Evolutionary conservation across 345 rosid genomes (phyloP).

Genomic region (Murraya koenigii): DNA sequence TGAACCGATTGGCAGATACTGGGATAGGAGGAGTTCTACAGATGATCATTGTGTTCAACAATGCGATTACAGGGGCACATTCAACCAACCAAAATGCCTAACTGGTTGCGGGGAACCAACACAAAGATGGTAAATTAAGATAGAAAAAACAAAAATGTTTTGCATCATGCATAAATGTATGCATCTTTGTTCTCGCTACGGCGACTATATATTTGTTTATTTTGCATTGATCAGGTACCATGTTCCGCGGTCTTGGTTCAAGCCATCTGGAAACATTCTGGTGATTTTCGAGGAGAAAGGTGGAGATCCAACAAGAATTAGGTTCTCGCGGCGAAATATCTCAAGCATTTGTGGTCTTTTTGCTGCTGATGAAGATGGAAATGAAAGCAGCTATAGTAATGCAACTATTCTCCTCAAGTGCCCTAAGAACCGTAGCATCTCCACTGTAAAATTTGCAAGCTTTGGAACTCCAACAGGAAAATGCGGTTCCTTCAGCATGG

Average conservation of each 20-base stretch:
- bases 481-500: conserved; percentile 46
- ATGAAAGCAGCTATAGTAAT: conserved; percentile 8
- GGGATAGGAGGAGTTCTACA: conserved; percentile 52
- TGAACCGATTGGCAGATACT: conserved; percentile 95
- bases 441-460: conserved; percentile 54
- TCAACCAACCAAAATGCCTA: conserved; percentile 72
- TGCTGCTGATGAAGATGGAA: conserved; percentile 36
- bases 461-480: conserved; percentile 58
- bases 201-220: background rate
- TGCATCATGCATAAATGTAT: too few relatives aligned
- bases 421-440: conserved; percentile 31
- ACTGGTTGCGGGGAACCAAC: conserved; percentile 92
- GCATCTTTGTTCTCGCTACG: background rate
- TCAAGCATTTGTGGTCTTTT: conserved; percentile 33
- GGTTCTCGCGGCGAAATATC: conserved; percentile 57
- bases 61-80: conserved; percentile 81
- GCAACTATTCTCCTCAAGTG: conserved; percentile 42
- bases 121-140: conserved; percentile 78
- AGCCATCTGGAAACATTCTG: conserved; percentile 72
- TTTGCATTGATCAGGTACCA: conserved; percentile 63
- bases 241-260: conserved; percentile 94
- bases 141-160: background rate
- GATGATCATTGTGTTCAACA: conserved; percentile 54
- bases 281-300: conserved; percentile 92
- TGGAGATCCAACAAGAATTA: conserved; percentile 72